Evolutionary conservation across 2,329 filamentous ascomycete genomes (phyloP).

Genomic region (Talaromyces sp.): DNA sequence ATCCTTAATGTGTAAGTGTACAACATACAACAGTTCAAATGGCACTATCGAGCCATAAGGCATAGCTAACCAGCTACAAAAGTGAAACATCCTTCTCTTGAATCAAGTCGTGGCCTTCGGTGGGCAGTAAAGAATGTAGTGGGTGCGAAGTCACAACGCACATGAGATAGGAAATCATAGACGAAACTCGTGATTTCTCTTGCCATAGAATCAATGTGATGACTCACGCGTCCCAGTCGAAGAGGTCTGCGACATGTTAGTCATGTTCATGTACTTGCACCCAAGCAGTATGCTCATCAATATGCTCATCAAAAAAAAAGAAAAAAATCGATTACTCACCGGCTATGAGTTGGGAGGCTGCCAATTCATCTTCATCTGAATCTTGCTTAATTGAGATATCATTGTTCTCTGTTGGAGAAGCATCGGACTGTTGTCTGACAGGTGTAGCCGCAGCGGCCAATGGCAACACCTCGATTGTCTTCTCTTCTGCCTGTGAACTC

Average conservation of each 20-base stretch:
- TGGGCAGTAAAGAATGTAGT: neutral
- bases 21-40: neutral
- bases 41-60: neutral
- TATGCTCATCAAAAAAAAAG: no score
- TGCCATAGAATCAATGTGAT: neutral
- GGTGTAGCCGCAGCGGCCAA: neutral
- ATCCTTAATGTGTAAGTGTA: neutral
- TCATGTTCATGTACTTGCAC: neutral
- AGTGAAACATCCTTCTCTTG: neutral
- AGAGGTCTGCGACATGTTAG: conserved; percentile 2
- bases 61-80: neutral
- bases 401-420: neutral
- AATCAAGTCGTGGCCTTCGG: neutral
- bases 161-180: neutral
- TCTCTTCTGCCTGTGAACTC: neutral
- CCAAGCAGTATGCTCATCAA: neutral
- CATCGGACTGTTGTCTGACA: neutral
- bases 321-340: neutral
- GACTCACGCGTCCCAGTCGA: neutral
- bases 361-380: neutral
- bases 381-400: neutral
- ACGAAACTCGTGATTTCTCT: neutral
- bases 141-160: neutral
- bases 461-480: neutral
- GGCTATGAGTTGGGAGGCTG: neutral